Base-by-base conservation (phyloP, 2,329 filamentous ascomycete genomes). In the Colletotrichum incanum region DNA sequence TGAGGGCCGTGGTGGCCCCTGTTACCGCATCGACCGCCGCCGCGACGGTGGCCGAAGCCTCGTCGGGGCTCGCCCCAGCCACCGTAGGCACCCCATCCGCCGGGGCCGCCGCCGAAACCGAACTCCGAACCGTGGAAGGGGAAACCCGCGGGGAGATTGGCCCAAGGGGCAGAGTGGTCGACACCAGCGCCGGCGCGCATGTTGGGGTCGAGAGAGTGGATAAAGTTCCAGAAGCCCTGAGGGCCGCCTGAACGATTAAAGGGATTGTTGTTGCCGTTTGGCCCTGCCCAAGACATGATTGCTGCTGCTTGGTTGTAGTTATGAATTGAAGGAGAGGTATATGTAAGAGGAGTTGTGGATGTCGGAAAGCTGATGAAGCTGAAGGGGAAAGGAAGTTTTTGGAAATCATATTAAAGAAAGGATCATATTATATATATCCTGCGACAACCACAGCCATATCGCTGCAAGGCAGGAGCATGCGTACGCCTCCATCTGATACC, bases 101-200 rank as follows among this genome's bases (percentile, higher is more conserved):
- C 55, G 4, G 73, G 72, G 23, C 71, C 74, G 62, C 58, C 31
- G 62, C 67, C 65, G 28, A 68, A 54, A 14, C 59, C 59, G 49
- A 67, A 62, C 41, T 66, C 74, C n/a, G 76, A 55, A 34, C 70
- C 49, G 55, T 76, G 66, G 31, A 82, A 84, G 37, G 82, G 80
- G 65, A 84, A 84, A 31, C 80, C 81, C 1, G 76, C 68, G 47
- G 77, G 77, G 65, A 79, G 78, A 64, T 75, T 67, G 50, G 63
- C 73, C 67, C 74, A 75, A 39, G 77, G 67, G 43, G 76, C 56
- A 47, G 78, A 75, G 73, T 83, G 82, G 69, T 85, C 84, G 66
- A 84, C 80, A 58, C 84, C 82, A 23, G 78, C 77, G 52, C 83
- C 82, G 45, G 79, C 75, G 49, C 54, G 60, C 52, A 68, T 76